Evolutionary conservation across 306 rosid genomes (phyloP).

Genomic region (Styphnolobium japonicum): DNA sequence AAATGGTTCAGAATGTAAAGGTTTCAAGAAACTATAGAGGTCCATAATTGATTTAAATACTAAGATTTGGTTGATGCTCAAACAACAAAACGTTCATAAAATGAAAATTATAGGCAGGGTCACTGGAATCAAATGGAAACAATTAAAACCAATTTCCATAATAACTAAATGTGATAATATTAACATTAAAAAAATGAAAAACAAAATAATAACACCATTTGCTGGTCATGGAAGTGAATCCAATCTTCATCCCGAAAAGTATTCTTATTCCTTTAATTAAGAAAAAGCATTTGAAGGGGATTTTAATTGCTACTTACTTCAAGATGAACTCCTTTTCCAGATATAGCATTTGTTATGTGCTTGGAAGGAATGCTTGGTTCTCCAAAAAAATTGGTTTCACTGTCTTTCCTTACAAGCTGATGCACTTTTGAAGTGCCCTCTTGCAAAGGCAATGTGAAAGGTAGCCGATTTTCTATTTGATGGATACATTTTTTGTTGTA

Average conservation of each 20-base stretch:
- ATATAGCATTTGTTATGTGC: conserved; percentile 17
- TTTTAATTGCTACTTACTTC: conserved; percentile 31
- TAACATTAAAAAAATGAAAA: background rate
- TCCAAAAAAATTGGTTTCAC: conserved; percentile 28
- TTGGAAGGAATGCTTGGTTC: conserved; percentile 29
- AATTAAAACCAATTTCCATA: background rate
- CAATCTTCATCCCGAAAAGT: conserved; percentile 36
- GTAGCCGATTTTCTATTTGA: conserved; percentile 32
- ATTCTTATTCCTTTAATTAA: conserved; percentile 31
- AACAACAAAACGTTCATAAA: background rate
- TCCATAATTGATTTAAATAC: background rate
- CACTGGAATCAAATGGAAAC: background rate
- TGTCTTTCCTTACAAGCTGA: conserved; percentile 29
- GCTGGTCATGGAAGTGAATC: conserved; percentile 33
- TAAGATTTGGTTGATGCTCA: background rate
- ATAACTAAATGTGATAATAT: background rate
- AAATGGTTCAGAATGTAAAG: background rate
- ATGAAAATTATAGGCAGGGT: background rate
- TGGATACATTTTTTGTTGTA: conserved; percentile 25
- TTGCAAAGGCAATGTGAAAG: conserved; percentile 36
- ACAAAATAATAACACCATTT: conserved; percentile 37
- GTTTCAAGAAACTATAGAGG: background rate
- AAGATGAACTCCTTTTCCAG: conserved; percentile 31
- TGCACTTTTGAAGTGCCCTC: conserved; percentile 36
- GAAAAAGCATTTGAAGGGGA: conserved; percentile 22